Percentiles rank a stretch among this genome's conserved stretches.
Conservation (phyloP, 2,329 filamentous ascomycete species). For the Talaromyces sp. region DNA sequence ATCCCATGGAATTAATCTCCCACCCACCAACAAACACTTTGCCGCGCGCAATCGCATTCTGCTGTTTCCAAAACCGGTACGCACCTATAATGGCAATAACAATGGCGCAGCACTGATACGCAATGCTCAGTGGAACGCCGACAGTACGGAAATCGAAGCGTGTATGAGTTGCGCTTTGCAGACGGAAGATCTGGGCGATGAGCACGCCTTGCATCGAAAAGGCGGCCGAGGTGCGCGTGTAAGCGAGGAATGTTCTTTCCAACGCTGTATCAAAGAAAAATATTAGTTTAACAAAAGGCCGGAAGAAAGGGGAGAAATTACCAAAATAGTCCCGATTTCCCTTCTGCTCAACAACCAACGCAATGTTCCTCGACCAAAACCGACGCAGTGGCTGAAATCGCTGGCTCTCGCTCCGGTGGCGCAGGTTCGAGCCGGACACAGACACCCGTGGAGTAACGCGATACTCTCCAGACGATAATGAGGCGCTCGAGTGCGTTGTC, state of each 20-base stretch:
- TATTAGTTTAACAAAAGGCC: not conserved
- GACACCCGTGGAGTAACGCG: conserved; percentile 20
- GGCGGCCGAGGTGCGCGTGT: conserved; percentile 65
- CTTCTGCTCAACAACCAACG: conserved; percentile 33
- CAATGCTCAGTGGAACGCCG: conserved; percentile 53
- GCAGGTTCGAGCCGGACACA: conserved; percentile 4
- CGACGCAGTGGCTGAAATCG: conserved; percentile 62
- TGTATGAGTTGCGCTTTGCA: conserved; percentile 32
- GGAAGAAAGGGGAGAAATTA: conserved; percentile 14
- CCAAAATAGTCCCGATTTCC: conserved; percentile 39
- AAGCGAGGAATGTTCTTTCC: conserved; percentile 69
- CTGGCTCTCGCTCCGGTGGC: conserved; percentile 34
- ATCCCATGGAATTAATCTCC: conserved; percentile 50
- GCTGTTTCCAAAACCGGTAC: conserved; percentile 56
- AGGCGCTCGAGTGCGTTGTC: conserved; percentile 14
- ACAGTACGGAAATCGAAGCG: conserved; percentile 56
- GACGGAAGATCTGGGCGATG: conserved; percentile 62
- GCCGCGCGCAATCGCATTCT: conserved; percentile 53
- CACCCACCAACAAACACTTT: conserved; percentile 55
- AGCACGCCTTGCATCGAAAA: conserved; percentile 62
- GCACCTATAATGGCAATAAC: conserved; percentile 50
- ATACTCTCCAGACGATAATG: conserved; percentile 30
- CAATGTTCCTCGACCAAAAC: conserved; percentile 68
- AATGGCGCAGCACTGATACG: conserved; percentile 48
- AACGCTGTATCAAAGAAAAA: conserved; percentile 51